Percentiles rank a stretch among this genome's conserved stretches.
Evolutionary conservation across 257 asterid species (phyloP).

Genomic region (Verbena officinalis): DNA sequence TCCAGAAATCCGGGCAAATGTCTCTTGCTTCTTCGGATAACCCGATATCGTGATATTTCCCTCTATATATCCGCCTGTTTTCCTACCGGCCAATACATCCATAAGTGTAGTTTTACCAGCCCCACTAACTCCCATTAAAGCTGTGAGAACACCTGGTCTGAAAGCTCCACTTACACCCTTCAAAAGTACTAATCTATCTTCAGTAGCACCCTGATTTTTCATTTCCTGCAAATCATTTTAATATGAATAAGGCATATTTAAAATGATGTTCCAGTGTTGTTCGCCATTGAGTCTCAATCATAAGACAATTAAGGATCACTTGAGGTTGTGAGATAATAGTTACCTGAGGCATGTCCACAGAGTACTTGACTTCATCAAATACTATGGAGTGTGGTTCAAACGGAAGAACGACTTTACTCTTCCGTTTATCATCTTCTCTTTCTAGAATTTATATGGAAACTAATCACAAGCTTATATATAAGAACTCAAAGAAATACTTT

Average conservation of each 20-base stretch:
- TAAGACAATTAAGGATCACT: too few species aligned
- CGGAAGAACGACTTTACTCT: slow-evolving; percentile 47
- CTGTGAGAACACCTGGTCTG: slow-evolving; percentile 70
- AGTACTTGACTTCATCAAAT: slow-evolving; percentile 51
- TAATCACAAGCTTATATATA: not conserved
- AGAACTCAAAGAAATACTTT: not conserved
- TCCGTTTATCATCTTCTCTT: slow-evolving; percentile 21
- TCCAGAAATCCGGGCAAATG: slow-evolving; percentile 70
- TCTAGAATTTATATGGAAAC: slow-evolving; percentile 14
- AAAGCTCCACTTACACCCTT: slow-evolving; percentile 66
- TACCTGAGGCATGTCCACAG: slow-evolving; percentile 75
- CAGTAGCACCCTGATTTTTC: slow-evolving; percentile 45
- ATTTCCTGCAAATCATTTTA: slow-evolving; percentile 37
- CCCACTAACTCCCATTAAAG: slow-evolving; percentile 77
- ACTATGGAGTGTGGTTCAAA: slow-evolving; percentile 54
- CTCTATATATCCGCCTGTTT: slow-evolving; percentile 68
- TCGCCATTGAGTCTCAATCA: too few species aligned
- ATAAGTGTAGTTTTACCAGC: slow-evolving; percentile 75
- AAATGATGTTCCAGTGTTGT: too few species aligned
- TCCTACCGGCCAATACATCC: slow-evolving; percentile 75
- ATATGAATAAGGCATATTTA: not conserved
- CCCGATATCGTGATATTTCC: slow-evolving; percentile 65
- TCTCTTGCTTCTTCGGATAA: slow-evolving; percentile 63
- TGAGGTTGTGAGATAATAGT: too few species aligned
- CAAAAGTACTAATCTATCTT: slow-evolving; percentile 51